Conservation (phyloP, 176 grass and related monocot species). For the Saccharum spontaneum region DNA sequence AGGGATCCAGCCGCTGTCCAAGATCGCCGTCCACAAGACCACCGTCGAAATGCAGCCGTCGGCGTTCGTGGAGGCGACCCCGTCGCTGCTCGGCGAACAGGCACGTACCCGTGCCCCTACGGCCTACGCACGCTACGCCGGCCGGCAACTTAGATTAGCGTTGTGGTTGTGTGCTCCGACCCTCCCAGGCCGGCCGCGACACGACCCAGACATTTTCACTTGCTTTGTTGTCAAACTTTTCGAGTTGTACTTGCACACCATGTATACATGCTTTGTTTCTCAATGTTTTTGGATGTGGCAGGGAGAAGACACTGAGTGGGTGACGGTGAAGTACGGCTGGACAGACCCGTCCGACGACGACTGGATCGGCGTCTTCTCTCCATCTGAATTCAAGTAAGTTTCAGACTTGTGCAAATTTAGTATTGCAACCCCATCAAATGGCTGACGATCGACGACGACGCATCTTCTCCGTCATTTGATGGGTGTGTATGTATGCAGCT, state of each 20-base stretch:
- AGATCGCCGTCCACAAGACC: slow-evolving; percentile 64
- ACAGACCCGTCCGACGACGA: slow-evolving; percentile 47
- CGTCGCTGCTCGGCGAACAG: slow-evolving; percentile 48
- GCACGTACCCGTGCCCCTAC: no score
- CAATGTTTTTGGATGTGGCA: neutral
- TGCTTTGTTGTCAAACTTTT: no score
- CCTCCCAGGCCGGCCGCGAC: no score
- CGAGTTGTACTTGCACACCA: no score
- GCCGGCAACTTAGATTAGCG: no score
- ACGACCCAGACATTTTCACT: no score
- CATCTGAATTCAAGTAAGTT: slow-evolving; percentile 64
- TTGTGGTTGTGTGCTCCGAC: no score
- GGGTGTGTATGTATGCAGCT: slow-evolving; percentile 31
- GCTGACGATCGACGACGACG: no score
- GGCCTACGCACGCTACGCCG: no score
- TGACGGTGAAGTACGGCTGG: slow-evolving; percentile 52
- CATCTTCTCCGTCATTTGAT: no score
- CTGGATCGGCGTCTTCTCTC: slow-evolving; percentile 92
- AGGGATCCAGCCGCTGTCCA: slow-evolving; percentile 73
- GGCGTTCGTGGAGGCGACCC: slow-evolving; percentile 54
- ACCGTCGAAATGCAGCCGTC: slow-evolving; percentile 38
- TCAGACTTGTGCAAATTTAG: neutral
- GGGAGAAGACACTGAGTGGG: slow-evolving; percentile 72
- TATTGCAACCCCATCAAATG: no score
- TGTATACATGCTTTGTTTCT: neutral